Evolutionary conservation across 352 stramenopile genomes (phyloP), one percentile per base, ranked within the genome.

Genomic region (Halophytophthora polymorphica): DNA sequence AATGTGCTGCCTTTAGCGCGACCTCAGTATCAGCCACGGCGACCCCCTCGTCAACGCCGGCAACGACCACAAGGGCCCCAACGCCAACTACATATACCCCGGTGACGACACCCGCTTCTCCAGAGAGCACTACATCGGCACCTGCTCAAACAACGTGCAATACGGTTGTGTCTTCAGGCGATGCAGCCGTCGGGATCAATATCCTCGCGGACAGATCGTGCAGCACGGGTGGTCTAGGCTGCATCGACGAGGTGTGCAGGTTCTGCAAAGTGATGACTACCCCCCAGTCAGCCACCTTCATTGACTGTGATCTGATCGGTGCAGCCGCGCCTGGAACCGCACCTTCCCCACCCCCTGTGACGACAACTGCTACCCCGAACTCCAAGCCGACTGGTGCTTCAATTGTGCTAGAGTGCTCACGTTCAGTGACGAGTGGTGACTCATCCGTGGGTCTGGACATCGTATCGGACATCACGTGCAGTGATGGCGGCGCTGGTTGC

Each of bases 401-500:
- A n/a, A n/a, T n/a, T n/a, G n/a, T n/a, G n/a, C n/a, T n/a, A n/a
- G n/a, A n/a, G n/a, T 34, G 29, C 29, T 12, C 6, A 6, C 6
- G 6, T 34, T 55, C 52, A 7, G 29, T 12, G 29, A 58, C 61
- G 0, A 18, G 23, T 25, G 56, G 55, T 13, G 61, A 69, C 42
- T n/a, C 41, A 2, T 36, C 51, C 0, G 49, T 69, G 2, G 61
- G 61, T 7, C 33, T 69, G 14, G 34, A 61, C 19, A 47, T 37
- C 21, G 34, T 62, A 7, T 25, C 56, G 2, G 61, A 70, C 2
- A 15, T 19, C 18, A 39, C 51, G 6, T 70, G 61, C 37, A 36
- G 23, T 12, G 33, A 18, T 3, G 61, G 52, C 5, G 61, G 57
- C n/a, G 28, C 63, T 29, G 61, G 61, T 5, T 70, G 61, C 33